Conservation (phyloP, 495 filamentous ascomycete species). For the Penicillium taxi region DNA sequence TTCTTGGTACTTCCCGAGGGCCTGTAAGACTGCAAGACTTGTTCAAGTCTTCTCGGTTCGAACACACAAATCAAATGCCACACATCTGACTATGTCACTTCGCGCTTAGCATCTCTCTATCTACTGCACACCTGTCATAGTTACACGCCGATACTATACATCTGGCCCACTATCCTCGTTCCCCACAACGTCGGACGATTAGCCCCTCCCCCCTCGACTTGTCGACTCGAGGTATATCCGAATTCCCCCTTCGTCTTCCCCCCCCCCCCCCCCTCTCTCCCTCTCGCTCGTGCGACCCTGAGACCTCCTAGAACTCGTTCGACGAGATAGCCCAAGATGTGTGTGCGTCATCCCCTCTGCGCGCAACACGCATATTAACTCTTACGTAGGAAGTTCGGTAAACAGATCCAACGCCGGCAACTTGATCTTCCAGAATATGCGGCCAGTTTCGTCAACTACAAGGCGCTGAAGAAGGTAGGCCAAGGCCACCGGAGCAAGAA, state of each 20-base stretch:
- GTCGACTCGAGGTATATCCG: conserved; percentile 9
- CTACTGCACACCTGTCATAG: conserved; percentile 11
- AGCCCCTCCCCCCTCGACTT: conserved; percentile 12
- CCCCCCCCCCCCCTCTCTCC: conserved; percentile 2
- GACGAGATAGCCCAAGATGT: conserved; percentile 25
- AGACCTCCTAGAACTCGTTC: conserved; percentile 14
- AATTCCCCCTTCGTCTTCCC: neutral
- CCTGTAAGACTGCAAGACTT: too few species aligned
- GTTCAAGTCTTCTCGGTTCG: too few species aligned
- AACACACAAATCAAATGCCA: too few species aligned
- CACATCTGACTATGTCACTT: neutral
- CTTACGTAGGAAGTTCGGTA: conserved; percentile 88
- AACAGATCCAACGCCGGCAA: conserved; percentile 96
- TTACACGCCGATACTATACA: conserved; percentile 9
- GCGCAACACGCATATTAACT: conserved; percentile 1
- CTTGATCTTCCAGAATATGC: conserved; percentile 99
- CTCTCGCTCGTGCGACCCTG: conserved; percentile 1
- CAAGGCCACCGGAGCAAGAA: neutral
- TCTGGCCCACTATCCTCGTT: conserved; percentile 19
- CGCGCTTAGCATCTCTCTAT: too few species aligned
- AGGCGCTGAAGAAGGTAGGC: conserved; percentile 90
- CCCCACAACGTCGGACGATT: conserved; percentile 14
- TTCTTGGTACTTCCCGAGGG: too few species aligned
- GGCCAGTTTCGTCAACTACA: conserved; percentile 98
- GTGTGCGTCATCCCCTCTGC: conserved; percentile 7